Evolutionary conservation across 257 asterid genomes (phyloP).

Genomic region (Rehmannia glutinosa): DNA sequence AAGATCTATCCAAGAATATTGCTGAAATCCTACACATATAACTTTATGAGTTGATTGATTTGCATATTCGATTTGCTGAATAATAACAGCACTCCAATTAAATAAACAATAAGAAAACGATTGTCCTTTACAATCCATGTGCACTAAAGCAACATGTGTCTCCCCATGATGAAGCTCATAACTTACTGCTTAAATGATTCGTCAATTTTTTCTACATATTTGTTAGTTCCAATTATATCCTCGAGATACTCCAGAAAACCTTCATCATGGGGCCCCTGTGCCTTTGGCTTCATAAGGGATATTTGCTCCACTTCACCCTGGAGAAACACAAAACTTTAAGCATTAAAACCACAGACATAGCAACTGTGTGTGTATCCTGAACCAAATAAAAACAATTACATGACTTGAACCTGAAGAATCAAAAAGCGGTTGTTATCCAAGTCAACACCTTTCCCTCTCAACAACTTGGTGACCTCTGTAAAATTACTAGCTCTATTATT

Average conservation of each 20-base stretch:
- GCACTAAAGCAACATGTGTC: neutral
- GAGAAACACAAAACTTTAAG: conserved; percentile 16
- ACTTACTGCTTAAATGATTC: conserved; percentile 88
- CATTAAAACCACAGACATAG: conserved; percentile 8
- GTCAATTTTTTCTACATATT: conserved; percentile 92
- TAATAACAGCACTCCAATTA: neutral
- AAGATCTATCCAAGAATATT: neutral
- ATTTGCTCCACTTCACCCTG: conserved; percentile 99
- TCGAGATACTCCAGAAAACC: conserved; percentile 98
- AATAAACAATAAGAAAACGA: neutral
- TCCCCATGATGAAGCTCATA: conserved; percentile 7
- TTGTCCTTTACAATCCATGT: neutral
- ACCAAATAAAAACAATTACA: neutral
- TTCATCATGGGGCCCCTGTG: conserved; percentile 98
- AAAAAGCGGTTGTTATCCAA: conserved; percentile 93
- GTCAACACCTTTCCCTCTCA: conserved; percentile 96
- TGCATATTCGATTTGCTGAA: neutral
- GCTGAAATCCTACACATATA: neutral
- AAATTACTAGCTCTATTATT: conserved; percentile 74
- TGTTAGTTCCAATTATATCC: conserved; percentile 96
- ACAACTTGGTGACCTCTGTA: conserved; percentile 89
- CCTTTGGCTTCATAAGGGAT: conserved; percentile 96
- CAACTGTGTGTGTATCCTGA: neutral
- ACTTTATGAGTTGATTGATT: neutral
- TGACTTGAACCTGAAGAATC: conserved; percentile 77